Conservation (phyloP, 176 grass and related monocot species). For the Oryza officinalis region DNA sequence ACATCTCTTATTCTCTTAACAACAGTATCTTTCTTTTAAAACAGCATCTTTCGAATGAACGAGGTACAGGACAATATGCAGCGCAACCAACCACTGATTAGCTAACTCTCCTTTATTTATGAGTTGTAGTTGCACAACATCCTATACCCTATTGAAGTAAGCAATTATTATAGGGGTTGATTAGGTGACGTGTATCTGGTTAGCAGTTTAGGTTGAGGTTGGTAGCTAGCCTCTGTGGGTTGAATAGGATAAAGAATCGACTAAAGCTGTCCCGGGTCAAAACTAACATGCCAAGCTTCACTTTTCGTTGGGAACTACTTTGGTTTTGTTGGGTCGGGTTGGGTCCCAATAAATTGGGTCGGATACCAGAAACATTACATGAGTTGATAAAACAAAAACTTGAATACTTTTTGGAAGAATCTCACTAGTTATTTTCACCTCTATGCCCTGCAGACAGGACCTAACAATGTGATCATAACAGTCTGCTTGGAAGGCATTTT, state of each 20-base stretch:
- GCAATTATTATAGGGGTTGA: slow-evolving; percentile 33
- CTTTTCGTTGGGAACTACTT: slow-evolving; percentile 25
- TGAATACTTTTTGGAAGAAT: not conserved
- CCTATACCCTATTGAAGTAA: not conserved
- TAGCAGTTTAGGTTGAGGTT: slow-evolving; percentile 50
- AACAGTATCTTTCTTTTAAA: not conserved
- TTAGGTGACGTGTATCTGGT: slow-evolving; percentile 36
- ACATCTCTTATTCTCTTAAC: not conserved
- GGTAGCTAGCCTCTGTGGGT: slow-evolving; percentile 15
- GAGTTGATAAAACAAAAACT: not conserved
- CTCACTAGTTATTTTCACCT: too few species aligned
- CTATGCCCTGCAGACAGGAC: too few species aligned
- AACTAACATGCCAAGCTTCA: slow-evolving; percentile 33
- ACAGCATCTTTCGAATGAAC: not conserved
- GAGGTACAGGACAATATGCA: not conserved
- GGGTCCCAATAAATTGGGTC: not conserved
- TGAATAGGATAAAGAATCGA: slow-evolving; percentile 2
- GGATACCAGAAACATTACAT: not conserved
- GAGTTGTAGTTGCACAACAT: slow-evolving; percentile 10
- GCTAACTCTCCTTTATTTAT: not conserved
- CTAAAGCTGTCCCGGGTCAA: slow-evolving; percentile 7
- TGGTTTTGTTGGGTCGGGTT: not conserved
- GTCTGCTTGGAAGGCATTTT: too few species aligned
- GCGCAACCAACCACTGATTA: not conserved
- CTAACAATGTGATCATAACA: too few species aligned